Conservation (phyloP, 2,329 filamentous ascomycete species). For the Sclerotinia glacialis region DNA sequence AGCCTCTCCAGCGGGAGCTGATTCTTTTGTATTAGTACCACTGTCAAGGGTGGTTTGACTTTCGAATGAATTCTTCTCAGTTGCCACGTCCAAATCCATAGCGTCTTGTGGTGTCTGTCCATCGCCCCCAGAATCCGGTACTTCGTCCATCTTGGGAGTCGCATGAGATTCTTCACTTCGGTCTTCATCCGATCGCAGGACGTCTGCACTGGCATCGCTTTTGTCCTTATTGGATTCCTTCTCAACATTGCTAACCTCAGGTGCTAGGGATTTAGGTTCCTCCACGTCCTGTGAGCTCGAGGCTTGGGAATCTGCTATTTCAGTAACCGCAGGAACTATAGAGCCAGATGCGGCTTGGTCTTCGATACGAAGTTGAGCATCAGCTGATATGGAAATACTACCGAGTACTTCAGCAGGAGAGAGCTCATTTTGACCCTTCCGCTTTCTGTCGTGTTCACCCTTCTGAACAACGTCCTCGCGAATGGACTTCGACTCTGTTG, state of each 20-base stretch:
- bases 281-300: conserved; percentile 16
- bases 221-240: not conserved
- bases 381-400: conserved; percentile 50
- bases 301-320: conserved; percentile 14
- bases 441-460: conserved; percentile 37
- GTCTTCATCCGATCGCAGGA: conserved; percentile 13
- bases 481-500: conserved; percentile 31
- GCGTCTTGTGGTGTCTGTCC: conserved; percentile 30
- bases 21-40: conserved; percentile 4
- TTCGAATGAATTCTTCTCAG: conserved; percentile 35
- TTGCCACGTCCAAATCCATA: conserved; percentile 36
- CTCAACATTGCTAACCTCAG: conserved; percentile 1
- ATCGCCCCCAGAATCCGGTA: conserved; percentile 36
- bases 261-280: not conserved
- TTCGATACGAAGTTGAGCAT: conserved; percentile 57
- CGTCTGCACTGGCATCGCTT: not conserved
- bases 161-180: conserved; percentile 20
- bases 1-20: not conserved
- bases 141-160: conserved; percentile 26
- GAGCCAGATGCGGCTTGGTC: conserved; percentile 43
- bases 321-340: conserved; percentile 34
- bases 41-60: conserved; percentile 26
- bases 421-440: conserved; percentile 33
- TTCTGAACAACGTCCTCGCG: conserved; percentile 40
- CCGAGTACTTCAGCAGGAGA: conserved; percentile 43